These are phyloP conservation scores for Cronartium ribicola DNA, from an alignment of 1,284 basidiomycete genomes.

Conservation along the genomic window DNA sequence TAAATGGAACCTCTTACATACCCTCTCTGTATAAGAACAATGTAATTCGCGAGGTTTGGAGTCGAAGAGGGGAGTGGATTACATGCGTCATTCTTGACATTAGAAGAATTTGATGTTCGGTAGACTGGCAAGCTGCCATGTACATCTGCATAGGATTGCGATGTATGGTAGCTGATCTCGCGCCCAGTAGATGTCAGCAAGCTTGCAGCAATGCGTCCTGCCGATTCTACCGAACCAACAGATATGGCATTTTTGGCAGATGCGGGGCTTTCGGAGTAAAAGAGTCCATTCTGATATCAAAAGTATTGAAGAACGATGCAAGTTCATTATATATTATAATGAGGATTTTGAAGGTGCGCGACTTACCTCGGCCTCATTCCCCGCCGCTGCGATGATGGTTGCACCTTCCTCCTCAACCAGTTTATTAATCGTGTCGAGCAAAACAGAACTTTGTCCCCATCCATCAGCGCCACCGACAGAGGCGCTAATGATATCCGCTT, in stretches of 20 bases:
- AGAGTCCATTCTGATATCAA: slow-evolving; percentile 21
- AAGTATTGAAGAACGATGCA: too few species aligned
- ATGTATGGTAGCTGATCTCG: slow-evolving; percentile 15
- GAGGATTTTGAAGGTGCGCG: too few species aligned
- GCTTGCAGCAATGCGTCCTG: neutral
- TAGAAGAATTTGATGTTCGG: slow-evolving; percentile 23
- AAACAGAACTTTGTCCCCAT: slow-evolving; percentile 19
- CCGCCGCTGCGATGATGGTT: slow-evolving; percentile 26
- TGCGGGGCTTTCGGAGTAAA: slow-evolving; percentile 24
- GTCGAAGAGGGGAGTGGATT: slow-evolving; percentile 22
- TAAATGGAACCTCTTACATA: neutral
- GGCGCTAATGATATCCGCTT: slow-evolving; percentile 27
- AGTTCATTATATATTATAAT: too few species aligned
- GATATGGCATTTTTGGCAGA: slow-evolving; percentile 25
- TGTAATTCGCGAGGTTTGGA: slow-evolving; percentile 23
- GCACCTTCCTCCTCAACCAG: slow-evolving; percentile 17
- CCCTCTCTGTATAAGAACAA: slow-evolving; percentile 35
- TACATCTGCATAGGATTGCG: slow-evolving; percentile 10
- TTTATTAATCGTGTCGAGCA: slow-evolving; percentile 25
- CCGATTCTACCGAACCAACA: slow-evolving; percentile 26
- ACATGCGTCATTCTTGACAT: slow-evolving; percentile 23
- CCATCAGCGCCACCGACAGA: slow-evolving; percentile 31
- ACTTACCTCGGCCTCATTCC: slow-evolving; percentile 33
- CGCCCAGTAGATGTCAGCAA: slow-evolving; percentile 20
- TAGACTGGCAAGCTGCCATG: slow-evolving; percentile 23